phyloP scores from a whole-genome alignment of 2,329 filamentous ascomycete species.

The Metarhizium album region DNA sequence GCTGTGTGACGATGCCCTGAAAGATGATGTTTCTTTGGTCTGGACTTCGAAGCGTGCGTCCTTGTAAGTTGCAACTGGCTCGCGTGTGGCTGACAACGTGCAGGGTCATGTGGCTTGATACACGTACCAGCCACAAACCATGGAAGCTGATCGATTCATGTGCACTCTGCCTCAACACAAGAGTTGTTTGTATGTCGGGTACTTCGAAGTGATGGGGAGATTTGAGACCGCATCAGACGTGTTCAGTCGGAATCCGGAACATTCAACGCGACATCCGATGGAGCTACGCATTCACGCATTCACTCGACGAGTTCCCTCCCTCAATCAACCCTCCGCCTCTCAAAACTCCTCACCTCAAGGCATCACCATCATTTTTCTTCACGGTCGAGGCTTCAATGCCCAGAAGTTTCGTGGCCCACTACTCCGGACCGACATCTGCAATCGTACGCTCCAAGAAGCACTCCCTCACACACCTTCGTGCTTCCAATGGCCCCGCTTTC shows the following conservation, averaged over 20 bases:
- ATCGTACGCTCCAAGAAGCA: slow-evolving; percentile 17
- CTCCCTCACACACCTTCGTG: slow-evolving; percentile 35
- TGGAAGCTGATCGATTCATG: too few species aligned
- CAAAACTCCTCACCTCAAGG: slow-evolving; percentile 26
- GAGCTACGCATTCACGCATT: slow-evolving; percentile 5
- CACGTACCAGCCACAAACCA: neutral
- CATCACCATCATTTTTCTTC: slow-evolving; percentile 37
- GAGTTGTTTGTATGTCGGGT: neutral
- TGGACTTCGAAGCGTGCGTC: neutral
- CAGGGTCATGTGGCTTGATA: too few species aligned
- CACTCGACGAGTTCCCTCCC: slow-evolving; percentile 16
- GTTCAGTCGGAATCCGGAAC: neutral
- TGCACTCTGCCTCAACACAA: neutral
- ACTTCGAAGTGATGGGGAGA: neutral
- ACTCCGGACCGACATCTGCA: slow-evolving; percentile 17
- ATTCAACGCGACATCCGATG: neutral
- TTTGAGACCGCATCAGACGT: neutral
- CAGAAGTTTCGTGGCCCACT: slow-evolving; percentile 28
- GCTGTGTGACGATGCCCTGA: neutral
- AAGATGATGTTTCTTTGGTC: neutral
- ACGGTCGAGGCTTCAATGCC: slow-evolving; percentile 35
- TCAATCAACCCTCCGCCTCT: slow-evolving; percentile 14
- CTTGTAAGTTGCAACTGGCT: too few species aligned
- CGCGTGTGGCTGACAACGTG: too few species aligned
- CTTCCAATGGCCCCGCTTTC: slow-evolving; percentile 36